Evolutionary conservation across 768 basidiomycete species (phyloP).

Genomic region (Pholiota microspora): DNA sequence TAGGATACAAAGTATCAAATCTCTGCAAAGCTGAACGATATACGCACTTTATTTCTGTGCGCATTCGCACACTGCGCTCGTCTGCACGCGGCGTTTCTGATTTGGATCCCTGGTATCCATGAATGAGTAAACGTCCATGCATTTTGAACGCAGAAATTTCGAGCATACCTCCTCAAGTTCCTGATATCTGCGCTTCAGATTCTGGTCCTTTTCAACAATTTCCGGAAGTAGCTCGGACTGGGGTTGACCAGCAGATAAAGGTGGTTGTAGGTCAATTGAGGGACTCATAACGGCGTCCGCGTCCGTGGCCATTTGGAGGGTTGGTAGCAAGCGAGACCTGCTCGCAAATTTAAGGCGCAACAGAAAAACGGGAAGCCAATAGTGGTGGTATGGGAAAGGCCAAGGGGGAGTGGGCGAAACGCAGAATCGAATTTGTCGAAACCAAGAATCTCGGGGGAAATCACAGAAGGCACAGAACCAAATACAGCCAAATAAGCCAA

Average conservation of each 20-base stretch:
- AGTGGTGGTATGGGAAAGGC: conserved; percentile 29
- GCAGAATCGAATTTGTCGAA: conserved; percentile 31
- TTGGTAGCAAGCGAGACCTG: conserved; percentile 24
- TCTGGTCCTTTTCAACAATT: conserved; percentile 57
- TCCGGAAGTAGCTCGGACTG: conserved; percentile 41
- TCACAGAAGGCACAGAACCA: conserved; percentile 34
- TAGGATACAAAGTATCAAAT: conserved; percentile 15
- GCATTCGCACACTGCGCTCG: conserved; percentile 60
- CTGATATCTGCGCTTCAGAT: conserved; percentile 62
- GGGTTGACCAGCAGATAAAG: conserved; percentile 25
- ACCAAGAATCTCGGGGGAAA: conserved; percentile 29
- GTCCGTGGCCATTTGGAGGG: conserved; percentile 37
- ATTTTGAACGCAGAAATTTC: background rate
- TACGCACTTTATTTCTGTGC: conserved; percentile 62
- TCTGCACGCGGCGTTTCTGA: conserved; percentile 58
- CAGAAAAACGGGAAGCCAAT: conserved; percentile 12
- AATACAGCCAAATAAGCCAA: conserved; percentile 33
- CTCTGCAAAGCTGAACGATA: conserved; percentile 2
- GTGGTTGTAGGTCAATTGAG: conserved; percentile 37
- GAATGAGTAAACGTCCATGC: conserved; percentile 6
- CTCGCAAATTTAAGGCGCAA: background rate
- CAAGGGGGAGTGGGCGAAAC: conserved; percentile 21
- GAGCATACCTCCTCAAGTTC: conserved; percentile 68
- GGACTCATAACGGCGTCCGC: conserved; percentile 54
- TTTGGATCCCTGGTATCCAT: conserved; percentile 61